Conservation (phyloP, 2,329 filamentous ascomycete genomes). For the Fusarium mangiferae region DNA sequence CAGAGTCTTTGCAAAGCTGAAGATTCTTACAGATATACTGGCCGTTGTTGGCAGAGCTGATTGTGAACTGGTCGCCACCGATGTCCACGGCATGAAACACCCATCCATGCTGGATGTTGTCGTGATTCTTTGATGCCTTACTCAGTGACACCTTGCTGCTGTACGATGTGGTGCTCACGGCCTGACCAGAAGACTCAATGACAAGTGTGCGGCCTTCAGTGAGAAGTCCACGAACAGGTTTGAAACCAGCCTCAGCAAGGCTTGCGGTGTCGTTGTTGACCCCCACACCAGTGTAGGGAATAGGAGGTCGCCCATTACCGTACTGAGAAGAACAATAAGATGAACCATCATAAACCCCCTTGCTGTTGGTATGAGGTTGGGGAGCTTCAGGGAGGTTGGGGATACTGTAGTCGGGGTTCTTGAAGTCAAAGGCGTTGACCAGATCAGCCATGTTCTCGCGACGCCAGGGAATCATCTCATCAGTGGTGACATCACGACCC, state of each 20-base stretch:
- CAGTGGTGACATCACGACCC: background rate
- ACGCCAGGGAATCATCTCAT: constrained; percentile 2
- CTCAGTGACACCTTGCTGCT: background rate
- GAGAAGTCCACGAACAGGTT: background rate
- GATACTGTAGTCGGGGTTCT: background rate
- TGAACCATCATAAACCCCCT: constrained; percentile 6
- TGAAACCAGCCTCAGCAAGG: background rate
- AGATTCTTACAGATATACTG: background rate
- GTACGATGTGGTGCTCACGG: background rate
- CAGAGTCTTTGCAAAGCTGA: background rate
- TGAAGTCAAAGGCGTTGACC: constrained; percentile 8
- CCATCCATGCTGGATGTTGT: background rate
- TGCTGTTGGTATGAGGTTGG: background rate
- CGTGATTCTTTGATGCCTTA: background rate
- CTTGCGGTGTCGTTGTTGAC: background rate
- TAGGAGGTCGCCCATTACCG: background rate
- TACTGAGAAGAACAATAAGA: background rate
- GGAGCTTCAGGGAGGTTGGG: background rate
- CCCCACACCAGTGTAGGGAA: background rate
- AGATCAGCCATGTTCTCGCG: constrained; percentile 17
- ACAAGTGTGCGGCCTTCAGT: background rate
- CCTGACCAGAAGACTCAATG: background rate
- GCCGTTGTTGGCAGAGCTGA: background rate
- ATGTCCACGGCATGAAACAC: background rate
- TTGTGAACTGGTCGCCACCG: background rate